These are phyloP conservation scores for Echites panduratus DNA, from an alignment of 257 asterid species.

Conservation along the genomic window DNA sequence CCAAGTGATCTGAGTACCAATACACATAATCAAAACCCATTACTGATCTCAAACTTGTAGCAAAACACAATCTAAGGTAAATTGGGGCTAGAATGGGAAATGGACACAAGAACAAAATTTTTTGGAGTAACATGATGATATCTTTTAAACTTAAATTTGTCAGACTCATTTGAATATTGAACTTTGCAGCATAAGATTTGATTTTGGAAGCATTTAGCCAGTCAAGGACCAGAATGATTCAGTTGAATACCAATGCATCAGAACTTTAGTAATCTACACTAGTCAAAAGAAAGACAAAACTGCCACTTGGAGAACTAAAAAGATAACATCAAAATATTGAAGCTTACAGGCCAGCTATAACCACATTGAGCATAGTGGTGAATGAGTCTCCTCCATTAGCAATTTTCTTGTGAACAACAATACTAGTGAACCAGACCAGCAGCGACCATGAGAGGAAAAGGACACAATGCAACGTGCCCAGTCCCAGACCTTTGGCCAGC, in stretches of 20 bases:
- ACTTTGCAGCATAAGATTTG: not conserved
- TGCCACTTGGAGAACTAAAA: not conserved
- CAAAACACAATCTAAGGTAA: not conserved
- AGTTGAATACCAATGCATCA: not conserved
- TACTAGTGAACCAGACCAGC: slow-evolving; percentile 95
- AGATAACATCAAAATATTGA: not conserved
- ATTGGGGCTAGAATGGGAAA: not conserved
- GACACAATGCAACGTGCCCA: slow-evolving; percentile 85
- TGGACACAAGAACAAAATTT: not conserved
- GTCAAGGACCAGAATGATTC: slow-evolving; percentile 4
- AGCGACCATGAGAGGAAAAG: slow-evolving; percentile 93
- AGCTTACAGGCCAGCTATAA: slow-evolving; percentile 89
- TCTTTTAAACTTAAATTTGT: not conserved
- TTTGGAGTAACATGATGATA: not conserved
- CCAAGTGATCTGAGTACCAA: slow-evolving; percentile 65
- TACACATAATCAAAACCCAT: not conserved
- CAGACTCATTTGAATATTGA: not conserved
- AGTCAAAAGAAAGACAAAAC: not conserved
- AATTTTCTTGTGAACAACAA: slow-evolving; percentile 75
- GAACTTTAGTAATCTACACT: not conserved
- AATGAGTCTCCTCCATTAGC: slow-evolving; percentile 95
- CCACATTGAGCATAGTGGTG: slow-evolving; percentile 98
- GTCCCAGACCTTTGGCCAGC: slow-evolving; percentile 89
- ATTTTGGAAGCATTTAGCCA: not conserved
- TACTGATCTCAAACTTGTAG: not conserved